A percentile compares a stretch with the other conserved stretches of the same genome.
phyloP scores from a whole-genome alignment of 306 rosid species.

The Gynostemma pentaphyllum region DNA sequence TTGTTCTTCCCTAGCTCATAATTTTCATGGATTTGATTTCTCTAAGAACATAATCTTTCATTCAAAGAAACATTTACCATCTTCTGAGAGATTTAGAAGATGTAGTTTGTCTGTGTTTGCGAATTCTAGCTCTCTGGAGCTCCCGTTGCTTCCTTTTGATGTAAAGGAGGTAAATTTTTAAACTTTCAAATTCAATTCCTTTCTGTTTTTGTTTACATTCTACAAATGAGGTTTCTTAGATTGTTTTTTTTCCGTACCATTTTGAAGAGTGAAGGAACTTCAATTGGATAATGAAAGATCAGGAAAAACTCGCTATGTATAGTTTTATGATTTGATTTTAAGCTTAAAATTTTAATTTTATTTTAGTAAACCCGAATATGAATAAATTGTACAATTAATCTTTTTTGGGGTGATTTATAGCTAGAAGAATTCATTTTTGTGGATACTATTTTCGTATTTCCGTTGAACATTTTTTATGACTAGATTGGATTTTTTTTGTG shows the following conservation, averaged over 20 bases:
- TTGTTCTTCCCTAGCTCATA: background rate
- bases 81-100: slow-evolving; percentile 6
- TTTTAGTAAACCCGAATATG: too few relatives aligned
- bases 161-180: slow-evolving; percentile 22
- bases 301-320: too few relatives aligned
- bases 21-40: slow-evolving; percentile 1
- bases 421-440: too few relatives aligned
- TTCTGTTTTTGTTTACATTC: background rate
- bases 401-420: too few relatives aligned
- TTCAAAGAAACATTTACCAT: background rate
- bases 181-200: too few relatives aligned
- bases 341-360: too few relatives aligned
- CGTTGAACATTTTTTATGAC: too few relatives aligned
- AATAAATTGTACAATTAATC: too few relatives aligned
- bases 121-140: slow-evolving; percentile 20
- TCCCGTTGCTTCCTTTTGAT: slow-evolving; percentile 36
- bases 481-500: too few relatives aligned
- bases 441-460: too few relatives aligned
- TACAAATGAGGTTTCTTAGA: background rate
- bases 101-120: slow-evolving; percentile 15
- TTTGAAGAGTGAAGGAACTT: background rate
- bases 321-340: too few relatives aligned
- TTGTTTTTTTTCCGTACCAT: background rate
- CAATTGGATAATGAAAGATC: too few relatives aligned
- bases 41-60: background rate